phyloP scores from a whole-genome alignment of 1,139 yeast species.

The Candida smagusa region DNA sequence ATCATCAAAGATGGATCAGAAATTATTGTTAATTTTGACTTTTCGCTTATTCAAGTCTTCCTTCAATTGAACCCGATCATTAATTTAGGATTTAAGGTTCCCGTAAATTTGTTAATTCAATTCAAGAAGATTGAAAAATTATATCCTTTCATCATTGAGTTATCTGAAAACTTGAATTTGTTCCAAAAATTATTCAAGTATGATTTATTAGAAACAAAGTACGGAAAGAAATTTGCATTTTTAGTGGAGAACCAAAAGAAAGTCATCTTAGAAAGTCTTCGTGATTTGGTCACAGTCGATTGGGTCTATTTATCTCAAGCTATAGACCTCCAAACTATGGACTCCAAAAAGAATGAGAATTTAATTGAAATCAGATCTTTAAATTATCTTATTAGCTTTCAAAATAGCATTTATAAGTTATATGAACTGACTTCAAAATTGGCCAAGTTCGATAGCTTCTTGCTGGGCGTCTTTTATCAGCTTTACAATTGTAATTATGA shows the following conservation, averaged over 20 bases:
- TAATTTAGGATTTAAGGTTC: slow-evolving; percentile 57
- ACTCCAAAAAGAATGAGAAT: slow-evolving; percentile 14
- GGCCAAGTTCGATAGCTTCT: slow-evolving; percentile 19
- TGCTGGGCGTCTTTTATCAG: slow-evolving; percentile 13
- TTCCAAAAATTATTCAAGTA: slow-evolving; percentile 26
- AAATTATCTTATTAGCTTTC: slow-evolving; percentile 37
- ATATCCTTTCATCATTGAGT: slow-evolving; percentile 55
- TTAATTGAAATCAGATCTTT: slow-evolving; percentile 40
- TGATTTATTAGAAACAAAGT: slow-evolving; percentile 16
- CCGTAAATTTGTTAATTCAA: slow-evolving; percentile 33
- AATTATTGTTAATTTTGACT: slow-evolving; percentile 50
- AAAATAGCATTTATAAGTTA: slow-evolving; percentile 25
- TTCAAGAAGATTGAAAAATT: slow-evolving; percentile 45
- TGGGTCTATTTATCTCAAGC: slow-evolving; percentile 61
- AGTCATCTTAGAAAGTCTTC: slow-evolving; percentile 23
- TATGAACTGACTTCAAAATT: slow-evolving; percentile 32
- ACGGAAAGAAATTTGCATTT: slow-evolving; percentile 38
- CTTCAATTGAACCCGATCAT: slow-evolving; percentile 54
- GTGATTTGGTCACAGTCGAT: slow-evolving; percentile 30
- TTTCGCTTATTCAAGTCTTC: slow-evolving; percentile 38
- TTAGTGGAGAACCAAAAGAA: slow-evolving; percentile 40
- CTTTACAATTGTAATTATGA: slow-evolving; percentile 31
- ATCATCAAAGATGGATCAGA: slow-evolving; percentile 11
- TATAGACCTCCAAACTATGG: slow-evolving; percentile 32
- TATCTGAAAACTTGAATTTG: slow-evolving; percentile 42